Base-by-base conservation (phyloP, 306 rosid species). In the Vigna trinervia region DNA sequence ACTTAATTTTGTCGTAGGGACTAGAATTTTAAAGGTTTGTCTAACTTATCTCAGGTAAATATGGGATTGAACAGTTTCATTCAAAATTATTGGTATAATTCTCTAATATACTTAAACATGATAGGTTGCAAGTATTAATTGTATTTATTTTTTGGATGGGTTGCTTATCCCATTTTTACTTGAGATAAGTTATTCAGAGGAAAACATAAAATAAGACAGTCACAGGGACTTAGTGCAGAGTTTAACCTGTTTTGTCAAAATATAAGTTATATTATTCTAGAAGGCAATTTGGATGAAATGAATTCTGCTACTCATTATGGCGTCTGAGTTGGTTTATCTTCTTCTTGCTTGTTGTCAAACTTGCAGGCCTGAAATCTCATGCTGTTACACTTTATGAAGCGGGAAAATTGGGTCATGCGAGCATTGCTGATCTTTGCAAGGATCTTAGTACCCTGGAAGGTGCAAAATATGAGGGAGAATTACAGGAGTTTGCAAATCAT, bases 331-430 rank as follows among this genome's bases (percentile, higher is more conserved):
- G 22, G 6, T 51, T 66, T 26, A 58, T 71, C 57, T 59, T 63
- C 57, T 58, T 76, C 69, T 69, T 8, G 12, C 45, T 71, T 77
- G 57, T 59, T 48, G 41, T n/a, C 64, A 75, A 85, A 83, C 19
- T 80, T 79, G 72, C 89, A 95, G 99, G 99, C 68, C 83, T 95
- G 86, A 95, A 95, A 85, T 91, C 97, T 64, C 99, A 95, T 91
- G 99, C 99, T 20, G 98, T 95, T 67, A 95, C 97, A 11, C 92
- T 95, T 48, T 95, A 95, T 66, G 99, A 95, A 82, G 99, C 94
- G 34, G 99, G 97, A 41, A 95, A 95, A 80, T 75, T 95, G 88
- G 97, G 96, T 73, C 93, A 95, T 91, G 87, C 92, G 69, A 86
- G 97, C 77, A 95, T 95, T 81, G 58, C 89, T 26, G 97, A 95